Evolutionary conservation across 2,329 filamentous ascomycete species (phyloP), one percentile per base, ranked within the genome.

Genomic region (Blumeriella jaapii): DNA sequence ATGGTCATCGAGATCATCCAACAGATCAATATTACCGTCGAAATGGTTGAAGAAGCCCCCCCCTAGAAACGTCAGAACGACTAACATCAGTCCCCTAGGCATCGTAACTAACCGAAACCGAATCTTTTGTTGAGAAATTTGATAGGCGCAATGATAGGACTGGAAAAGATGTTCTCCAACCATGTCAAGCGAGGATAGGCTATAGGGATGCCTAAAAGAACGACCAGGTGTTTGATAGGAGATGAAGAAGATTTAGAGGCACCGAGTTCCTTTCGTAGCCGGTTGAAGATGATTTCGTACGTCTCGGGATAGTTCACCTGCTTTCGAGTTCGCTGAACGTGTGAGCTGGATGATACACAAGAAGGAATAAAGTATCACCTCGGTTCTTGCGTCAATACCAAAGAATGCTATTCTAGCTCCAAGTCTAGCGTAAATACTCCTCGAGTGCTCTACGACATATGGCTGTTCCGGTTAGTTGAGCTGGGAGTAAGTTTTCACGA

Each of bases 241-340:
- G 82, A 75, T 37, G 80, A 81, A 2, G 62, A 71, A 43, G 52
- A 70, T 55, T 61, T 80, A 58, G 57, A 86, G 61, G 58, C 80
- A 60, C 38, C 64, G 57, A 98, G 74, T 55, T 96, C 84, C 25
- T 68, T 61, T 44, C 79, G 70, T 19, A 89, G 68, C 25, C 86
- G 74, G 38, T 77, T 67, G 55, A 95, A 94, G 14, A 96, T 74
- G 28, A 80, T 61, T 36, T 93, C 77, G 52, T 93, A 94, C 0
- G 86, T 94, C 52, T 87, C 82, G 30, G 86, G 80, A 51, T 94
- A 95, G 62, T 95, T 95, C 60, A 96, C 77, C 60, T 94, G 86
- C 53, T 93, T 85, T 23, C 89, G 75, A 6, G 89, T 95, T 15
- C 87, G 82, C 70, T 55, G 15, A 27, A 7, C 10, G 16, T 36